Evolutionary conservation across 345 rosid species (phyloP).

Genomic region (Carallia brachiata): DNA sequence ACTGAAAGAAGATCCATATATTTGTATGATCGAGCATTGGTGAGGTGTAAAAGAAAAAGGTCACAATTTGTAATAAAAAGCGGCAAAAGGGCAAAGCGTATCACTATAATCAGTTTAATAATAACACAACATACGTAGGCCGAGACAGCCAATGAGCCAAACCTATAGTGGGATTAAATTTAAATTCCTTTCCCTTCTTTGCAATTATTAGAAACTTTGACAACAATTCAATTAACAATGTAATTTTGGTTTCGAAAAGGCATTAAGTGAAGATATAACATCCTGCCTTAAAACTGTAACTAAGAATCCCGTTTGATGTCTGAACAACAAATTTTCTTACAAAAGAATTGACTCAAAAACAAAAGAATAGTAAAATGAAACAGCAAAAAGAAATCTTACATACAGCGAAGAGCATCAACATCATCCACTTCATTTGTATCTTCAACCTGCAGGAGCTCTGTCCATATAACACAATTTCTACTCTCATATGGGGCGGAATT

Average conservation of each 20-base stretch:
- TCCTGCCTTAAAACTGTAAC: slow-evolving; percentile 26
- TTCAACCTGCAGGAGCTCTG: slow-evolving; percentile 18
- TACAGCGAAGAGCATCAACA: slow-evolving; percentile 14
- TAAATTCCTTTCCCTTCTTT: background rate
- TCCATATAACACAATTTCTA: slow-evolving; percentile 11
- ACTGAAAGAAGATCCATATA: too few relatives aligned
- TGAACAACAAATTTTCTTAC: slow-evolving; percentile 35
- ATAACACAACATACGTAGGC: too few relatives aligned
- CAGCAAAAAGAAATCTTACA: slow-evolving; percentile 18
- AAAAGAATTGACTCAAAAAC: slow-evolving; percentile 47
- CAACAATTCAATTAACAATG: slow-evolving; percentile 6
- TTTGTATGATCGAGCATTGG: too few relatives aligned
- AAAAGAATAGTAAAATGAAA: slow-evolving; percentile 39
- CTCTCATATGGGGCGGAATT: slow-evolving; percentile 9
- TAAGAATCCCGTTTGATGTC: slow-evolving; percentile 29
- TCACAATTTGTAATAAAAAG: too few relatives aligned
- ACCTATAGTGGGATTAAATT: background rate
- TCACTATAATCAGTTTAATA: too few relatives aligned
- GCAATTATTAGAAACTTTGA: background rate
- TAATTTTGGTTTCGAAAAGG: background rate
- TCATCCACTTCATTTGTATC: slow-evolving; percentile 7
- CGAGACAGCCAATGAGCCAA: background rate
- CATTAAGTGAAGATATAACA: background rate
- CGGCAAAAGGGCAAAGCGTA: too few relatives aligned
- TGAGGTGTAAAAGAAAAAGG: too few relatives aligned